Base-by-base conservation (phyloP, 2,329 filamentous ascomycete species). In the Apiospora sp. region DNA sequence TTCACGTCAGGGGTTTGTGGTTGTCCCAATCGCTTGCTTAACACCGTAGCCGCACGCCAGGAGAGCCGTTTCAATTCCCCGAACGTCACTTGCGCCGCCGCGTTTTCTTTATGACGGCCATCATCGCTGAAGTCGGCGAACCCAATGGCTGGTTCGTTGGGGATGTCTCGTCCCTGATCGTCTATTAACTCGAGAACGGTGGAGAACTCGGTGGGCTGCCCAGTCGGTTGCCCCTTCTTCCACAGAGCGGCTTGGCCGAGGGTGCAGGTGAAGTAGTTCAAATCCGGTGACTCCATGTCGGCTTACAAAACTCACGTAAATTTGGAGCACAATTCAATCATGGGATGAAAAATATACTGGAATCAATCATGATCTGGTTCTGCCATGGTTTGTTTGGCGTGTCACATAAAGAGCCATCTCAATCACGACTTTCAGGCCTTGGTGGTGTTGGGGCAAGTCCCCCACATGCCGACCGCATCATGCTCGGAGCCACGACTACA, bases 201-300 rank as follows among this genome's bases (percentile, higher is more conserved):
- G 3, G 80, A 76, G 75, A 84, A 87, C 0, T 80, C 78, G 43
- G 82, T 82, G 10, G 79, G 76, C 13, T 77, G 74, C 1, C 27
- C 46, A 6, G 7, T 24, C 7, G 54, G 24, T 3, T 71, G 69
- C 2, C 7, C 4, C 24, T 77, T 73, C 24, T 81, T 83, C 24
- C 86, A 75, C 1, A 74, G 73, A 0, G 83, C 81, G 14, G 89
- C 88, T 77, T 91, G 85, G 1, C 88, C 90, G 2, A 92, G 83
- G 0, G 89, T 91, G 78, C 90, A 92, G 4, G 86, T 86, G 76
- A 92, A 92, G 79, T 91, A 91, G 72, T 87, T 90, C 13, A 76
- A 71, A 14, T 78, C 70, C 22, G 44, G n/a, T 1, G 44, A 34
- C 5, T 43, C 64, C 64, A 68, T 68, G 3, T 19, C 51, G 22